Evolutionary conservation across 2,329 filamentous ascomycete species (phyloP).

Genomic region (Monosporascus ibericus): DNA sequence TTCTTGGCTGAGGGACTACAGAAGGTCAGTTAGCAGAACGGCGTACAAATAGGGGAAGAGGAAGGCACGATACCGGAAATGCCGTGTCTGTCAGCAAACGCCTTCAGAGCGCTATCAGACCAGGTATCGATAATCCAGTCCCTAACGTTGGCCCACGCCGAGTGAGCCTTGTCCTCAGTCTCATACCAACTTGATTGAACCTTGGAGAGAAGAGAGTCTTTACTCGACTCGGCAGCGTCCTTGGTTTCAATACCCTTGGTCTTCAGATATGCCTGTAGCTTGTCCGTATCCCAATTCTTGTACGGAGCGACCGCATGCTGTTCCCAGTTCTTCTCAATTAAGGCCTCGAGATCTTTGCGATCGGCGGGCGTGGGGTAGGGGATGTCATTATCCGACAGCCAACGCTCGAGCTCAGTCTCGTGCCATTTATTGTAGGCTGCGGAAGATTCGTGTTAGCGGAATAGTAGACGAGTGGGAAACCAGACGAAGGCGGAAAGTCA

Average conservation of each 20-base stretch:
- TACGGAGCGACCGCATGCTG: conserved; percentile 68
- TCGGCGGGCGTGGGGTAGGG: conserved; percentile 87
- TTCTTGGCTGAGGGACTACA: conserved; percentile 73
- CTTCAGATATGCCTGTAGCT: conserved; percentile 62
- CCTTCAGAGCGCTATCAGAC: conserved; percentile 88
- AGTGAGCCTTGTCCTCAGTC: conserved; percentile 67
- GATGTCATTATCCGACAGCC: conserved; percentile 88
- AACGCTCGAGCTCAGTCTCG: conserved; percentile 92
- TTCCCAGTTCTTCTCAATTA: conserved; percentile 91
- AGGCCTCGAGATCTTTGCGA: conserved; percentile 85
- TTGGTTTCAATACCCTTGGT: conserved; percentile 66
- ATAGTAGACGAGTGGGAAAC: neutral
- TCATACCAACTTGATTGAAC: conserved; percentile 74
- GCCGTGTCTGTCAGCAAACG: conserved; percentile 81
- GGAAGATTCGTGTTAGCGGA: conserved; percentile 21
- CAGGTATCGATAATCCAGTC: conserved; percentile 96
- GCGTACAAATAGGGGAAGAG: neutral
- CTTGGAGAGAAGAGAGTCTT: conserved; percentile 60
- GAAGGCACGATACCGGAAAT: conserved; percentile 56
- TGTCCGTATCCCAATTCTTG: conserved; percentile 66
- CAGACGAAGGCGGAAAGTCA: too few relatives aligned
- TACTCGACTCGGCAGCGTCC: conserved; percentile 59
- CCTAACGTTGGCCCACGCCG: conserved; percentile 66
- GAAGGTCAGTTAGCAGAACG: neutral
- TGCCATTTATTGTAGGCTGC: conserved; percentile 98